These are phyloP conservation scores for Apiospora hydei DNA, from an alignment of 2,329 filamentous ascomycete species.

Conservation along the genomic window DNA sequence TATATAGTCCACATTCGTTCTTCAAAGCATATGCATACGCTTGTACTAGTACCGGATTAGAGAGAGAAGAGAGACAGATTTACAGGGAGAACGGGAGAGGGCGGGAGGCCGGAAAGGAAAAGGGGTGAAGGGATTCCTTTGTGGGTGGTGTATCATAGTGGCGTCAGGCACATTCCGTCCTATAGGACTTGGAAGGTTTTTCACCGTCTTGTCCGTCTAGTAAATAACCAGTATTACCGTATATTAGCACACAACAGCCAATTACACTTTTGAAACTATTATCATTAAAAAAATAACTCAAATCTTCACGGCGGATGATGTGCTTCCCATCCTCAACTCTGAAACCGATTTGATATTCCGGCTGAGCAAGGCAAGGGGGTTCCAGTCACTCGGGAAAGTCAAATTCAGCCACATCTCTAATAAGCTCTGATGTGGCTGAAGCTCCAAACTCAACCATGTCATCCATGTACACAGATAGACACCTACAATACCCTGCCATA, in stretches of 20 bases:
- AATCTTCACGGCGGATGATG: not conserved
- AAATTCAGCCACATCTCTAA: not conserved
- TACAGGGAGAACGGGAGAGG: not conserved
- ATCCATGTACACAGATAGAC: not conserved
- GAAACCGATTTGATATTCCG: not conserved
- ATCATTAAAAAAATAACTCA: not conserved
- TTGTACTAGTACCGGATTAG: not conserved
- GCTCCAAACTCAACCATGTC: conserved; percentile 17
- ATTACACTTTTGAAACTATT: not conserved
- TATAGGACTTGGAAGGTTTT: not conserved
- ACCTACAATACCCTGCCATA: not conserved
- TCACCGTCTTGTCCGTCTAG: conserved; percentile 4
- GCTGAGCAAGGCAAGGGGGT: not conserved
- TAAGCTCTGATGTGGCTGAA: not conserved
- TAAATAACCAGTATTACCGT: conserved; percentile 20
- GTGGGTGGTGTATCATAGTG: not conserved
- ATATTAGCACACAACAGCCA: conserved; percentile 1
- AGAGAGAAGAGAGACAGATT: not conserved
- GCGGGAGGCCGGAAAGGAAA: not conserved
- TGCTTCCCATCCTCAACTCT: conserved; percentile 1
- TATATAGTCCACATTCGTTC: conserved; percentile 15
- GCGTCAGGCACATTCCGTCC: conserved; percentile 1
- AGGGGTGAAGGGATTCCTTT: not conserved
- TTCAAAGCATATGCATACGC: not conserved
- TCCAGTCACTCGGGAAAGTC: not conserved